These are phyloP conservation scores for Penicillium silybi DNA, from an alignment of 495 filamentous ascomycete genomes.

Conservation along the genomic window DNA sequence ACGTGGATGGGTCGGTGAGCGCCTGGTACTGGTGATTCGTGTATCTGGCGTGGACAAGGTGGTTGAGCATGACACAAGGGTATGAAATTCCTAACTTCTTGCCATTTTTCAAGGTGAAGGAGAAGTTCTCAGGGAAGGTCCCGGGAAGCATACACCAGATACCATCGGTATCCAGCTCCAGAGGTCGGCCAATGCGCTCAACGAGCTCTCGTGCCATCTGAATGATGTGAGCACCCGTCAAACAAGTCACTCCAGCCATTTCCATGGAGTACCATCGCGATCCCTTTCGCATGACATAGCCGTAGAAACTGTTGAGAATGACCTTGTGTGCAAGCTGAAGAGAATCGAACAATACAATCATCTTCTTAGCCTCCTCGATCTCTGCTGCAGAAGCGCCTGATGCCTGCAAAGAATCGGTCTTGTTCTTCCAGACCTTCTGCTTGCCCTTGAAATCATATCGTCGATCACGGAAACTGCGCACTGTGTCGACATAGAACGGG, in stretches of 20 bases:
- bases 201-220: constrained; percentile 94
- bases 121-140: constrained; percentile 95
- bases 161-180: constrained; percentile 98
- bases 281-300: constrained; percentile 98
- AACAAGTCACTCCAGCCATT: constrained; percentile 97
- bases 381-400: constrained; percentile 72
- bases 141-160: constrained; percentile 99
- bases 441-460: constrained; percentile 97
- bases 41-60: constrained; percentile 90
- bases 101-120: constrained; percentile 88
- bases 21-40: constrained; percentile 98
- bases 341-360: constrained; percentile 95
- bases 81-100: constrained; percentile 96
- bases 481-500: constrained; percentile 97
- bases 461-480: constrained; percentile 90
- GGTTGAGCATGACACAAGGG: constrained; percentile 98
- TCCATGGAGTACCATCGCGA: constrained; percentile 99
- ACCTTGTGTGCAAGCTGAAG: constrained; percentile 97
- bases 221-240: constrained; percentile 96
- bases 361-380: constrained; percentile 94
- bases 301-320: constrained; percentile 98
- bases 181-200: constrained; percentile 84
- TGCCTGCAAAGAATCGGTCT: constrained; percentile 79
- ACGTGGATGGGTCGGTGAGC: constrained; percentile 69
- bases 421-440: constrained; percentile 97